Base-by-base conservation (phyloP, 2,329 filamentous ascomycete genomes). In the Sarocladium strictum region DNA sequence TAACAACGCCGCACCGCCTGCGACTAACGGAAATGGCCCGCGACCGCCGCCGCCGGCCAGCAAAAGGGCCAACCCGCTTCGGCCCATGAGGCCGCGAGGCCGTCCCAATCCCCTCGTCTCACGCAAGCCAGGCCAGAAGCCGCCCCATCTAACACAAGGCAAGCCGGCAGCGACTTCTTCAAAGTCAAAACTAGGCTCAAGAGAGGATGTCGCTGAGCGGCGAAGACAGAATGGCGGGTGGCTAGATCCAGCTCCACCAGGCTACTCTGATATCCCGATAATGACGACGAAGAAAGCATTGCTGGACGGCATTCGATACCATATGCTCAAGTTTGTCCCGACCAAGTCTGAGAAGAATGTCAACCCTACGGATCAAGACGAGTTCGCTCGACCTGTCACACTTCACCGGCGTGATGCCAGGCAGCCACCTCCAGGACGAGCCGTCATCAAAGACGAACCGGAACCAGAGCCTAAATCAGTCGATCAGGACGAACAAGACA, bases 401-500 rank as follows among this genome's bases (percentile, higher is more conserved):
- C 75, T 99, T 35, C 92, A 97, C 66, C 85, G 94, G 58, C 87
- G 94, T 55, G 92, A 97, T 66, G 90, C 92, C 17, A 83, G 85
- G 62, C 85, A 84, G 62, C 84, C 78, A 47, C 76, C 84, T 0
- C 80, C 85, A 27, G 81, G 86, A 54, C 76, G 84, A 59, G 76
- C 81, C 37, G 78, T 83, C 55, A 17, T 51, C 27, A 87, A 88
- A 64, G 76, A 83, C 23, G 83, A 87, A 55, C 32, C 32, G 4
- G 70, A 70, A 26, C 62, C 71, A 47, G 65, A 74, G 53, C 67
- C 68, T n/a, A 70, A 72, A 40, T 19, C 26, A 0, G 68, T 77
- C 1, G 80, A 84, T 57, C 77, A 78, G 24, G 79, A 81, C 58
- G 84, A 85, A 59, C 72, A 78, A 33, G 84, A 87, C 61, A 78